Evolutionary conservation across 345 rosid species (phyloP), one percentile per base, ranked within the genome.

Genomic region (Salix viminalis): DNA sequence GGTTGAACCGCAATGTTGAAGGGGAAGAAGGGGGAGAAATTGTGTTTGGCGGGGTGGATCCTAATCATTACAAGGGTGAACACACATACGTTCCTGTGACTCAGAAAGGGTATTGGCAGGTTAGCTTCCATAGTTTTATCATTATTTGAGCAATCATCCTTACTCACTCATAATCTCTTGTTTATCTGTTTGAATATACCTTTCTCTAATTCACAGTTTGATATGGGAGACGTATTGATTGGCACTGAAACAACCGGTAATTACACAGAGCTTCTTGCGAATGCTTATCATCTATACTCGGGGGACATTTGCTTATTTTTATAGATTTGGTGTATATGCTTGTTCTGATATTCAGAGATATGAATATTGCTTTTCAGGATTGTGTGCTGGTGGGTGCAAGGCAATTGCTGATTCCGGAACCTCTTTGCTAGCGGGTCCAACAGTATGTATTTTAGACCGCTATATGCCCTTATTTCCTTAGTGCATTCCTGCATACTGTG

Each of bases 401-500:
- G 84, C 84, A 74, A 77, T 81, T 74, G 84, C 79, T 62, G 84
- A 81, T 70, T 81, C 84, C 39, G 84, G 84, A 70, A 81, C 84
- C 68, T 81, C 84, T 32, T 70, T 81, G 69, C 69, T 81, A 70
- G 84, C 84, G 0, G 84, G 84, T 66, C 84, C 84, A 52, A 73
- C 75, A 52, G 84, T 81, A 77, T 3, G 30, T 36, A 32, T 18
- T 18, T 46, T 48, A 30, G 16, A 11, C 21, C 2, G n/a, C 71
- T 56, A 32, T 30, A 34, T 24, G 13, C 54, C 1, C 39, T 36
- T 16, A 39, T 68, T 52, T 14, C 26, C 67, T 21, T 0, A 8
- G 13, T 13, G 71, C 23, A 36, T 66, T 34, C 37, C 37, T 34
- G 37, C 50, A 30, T 66, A 32, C 21, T 34, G 16, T 61, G 8